Base-by-base conservation (phyloP, 257 asterid genomes). In the Schizonepeta tenuifolia region DNA sequence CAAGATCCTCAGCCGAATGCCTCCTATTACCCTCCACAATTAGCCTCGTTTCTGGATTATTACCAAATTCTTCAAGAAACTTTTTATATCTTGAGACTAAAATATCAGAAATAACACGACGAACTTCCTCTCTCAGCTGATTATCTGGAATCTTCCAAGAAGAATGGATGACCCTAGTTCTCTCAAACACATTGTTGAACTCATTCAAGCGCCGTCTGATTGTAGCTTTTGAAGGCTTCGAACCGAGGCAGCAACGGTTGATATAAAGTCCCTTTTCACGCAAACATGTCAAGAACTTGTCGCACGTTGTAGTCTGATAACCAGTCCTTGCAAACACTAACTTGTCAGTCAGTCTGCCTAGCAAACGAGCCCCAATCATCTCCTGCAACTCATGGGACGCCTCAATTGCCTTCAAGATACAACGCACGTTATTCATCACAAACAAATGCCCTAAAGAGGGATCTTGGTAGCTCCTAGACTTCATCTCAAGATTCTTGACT, bases 381-480 rank as follows among this genome's bases (percentile, higher is more conserved):
- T 61, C 55, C 15, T 24, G 35, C 3, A 85, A 11, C 83, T 69
- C 81, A 2, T 40, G 4, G 0, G 80, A 75, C 7, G 47, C 83
- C 75, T 82, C 75, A 9, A 83, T 50, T 10, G 41, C 55, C 36
- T 51, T 60, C 46, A 68, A 24, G n/a, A 85, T 71, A 54, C 70
- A 65, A 54, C 73, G 74, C 4, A 83, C 6, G 24, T 85, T 85
- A 78, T 85, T 85, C 83, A 83, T 76, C 74, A 73, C 13, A 78
- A 83, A 82, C 78, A 82, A 46, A 6, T 75, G 74, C 28, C 75
- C 73, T 18, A 80, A 28, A 9, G 69, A 18, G 40, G 77, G 61
- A 54, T 83, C 68, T 7, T 58, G 0, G 70, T 59, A 71, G 20
- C 12, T 14, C n/a, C 15, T 12, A 7, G 75, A 40, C 58, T 85